Percentiles rank a stretch among this genome's conserved stretches.
These are phyloP conservation scores for Trichoderma sp. DNA, from an alignment of 2,329 filamentous ascomycete species.

Conservation along the genomic window DNA sequence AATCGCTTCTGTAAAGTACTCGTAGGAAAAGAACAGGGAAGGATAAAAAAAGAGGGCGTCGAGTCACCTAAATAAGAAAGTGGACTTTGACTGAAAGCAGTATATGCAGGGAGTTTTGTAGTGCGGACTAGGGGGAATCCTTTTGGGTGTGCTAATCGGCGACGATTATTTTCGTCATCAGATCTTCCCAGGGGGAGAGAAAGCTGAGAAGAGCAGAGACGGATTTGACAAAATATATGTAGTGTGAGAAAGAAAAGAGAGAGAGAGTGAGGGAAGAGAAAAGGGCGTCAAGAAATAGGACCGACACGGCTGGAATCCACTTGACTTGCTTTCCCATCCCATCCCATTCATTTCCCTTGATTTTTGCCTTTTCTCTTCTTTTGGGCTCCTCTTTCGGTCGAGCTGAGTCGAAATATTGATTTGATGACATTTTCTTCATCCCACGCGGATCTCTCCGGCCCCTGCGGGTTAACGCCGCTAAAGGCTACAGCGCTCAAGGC, in stretches of 20 bases:
- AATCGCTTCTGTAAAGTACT: background rate
- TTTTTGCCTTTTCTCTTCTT: background rate
- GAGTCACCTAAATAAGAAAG: slow-evolving; percentile 4
- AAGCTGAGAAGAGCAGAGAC: background rate
- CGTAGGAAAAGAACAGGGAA: background rate
- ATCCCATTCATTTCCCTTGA: background rate
- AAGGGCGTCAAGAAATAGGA: background rate
- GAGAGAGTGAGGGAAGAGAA: background rate
- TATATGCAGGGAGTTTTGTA: background rate
- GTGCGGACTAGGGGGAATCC: background rate
- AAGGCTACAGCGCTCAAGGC: background rate
- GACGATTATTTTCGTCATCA: background rate
- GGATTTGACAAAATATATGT: background rate
- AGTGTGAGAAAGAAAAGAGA: background rate
- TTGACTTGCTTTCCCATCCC: background rate
- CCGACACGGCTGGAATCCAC: background rate
- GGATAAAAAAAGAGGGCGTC: background rate
- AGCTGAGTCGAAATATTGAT: background rate
- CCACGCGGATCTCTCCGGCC: background rate
- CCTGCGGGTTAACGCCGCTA: background rate
- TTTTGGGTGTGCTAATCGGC: background rate
- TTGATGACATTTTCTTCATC: background rate
- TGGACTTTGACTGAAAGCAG: background rate
- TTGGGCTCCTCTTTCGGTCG: background rate
- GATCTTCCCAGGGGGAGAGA: background rate